These are phyloP conservation scores for Barnettozyma vustinii DNA, from an alignment of 805 yeast species.

Conservation along the genomic window DNA sequence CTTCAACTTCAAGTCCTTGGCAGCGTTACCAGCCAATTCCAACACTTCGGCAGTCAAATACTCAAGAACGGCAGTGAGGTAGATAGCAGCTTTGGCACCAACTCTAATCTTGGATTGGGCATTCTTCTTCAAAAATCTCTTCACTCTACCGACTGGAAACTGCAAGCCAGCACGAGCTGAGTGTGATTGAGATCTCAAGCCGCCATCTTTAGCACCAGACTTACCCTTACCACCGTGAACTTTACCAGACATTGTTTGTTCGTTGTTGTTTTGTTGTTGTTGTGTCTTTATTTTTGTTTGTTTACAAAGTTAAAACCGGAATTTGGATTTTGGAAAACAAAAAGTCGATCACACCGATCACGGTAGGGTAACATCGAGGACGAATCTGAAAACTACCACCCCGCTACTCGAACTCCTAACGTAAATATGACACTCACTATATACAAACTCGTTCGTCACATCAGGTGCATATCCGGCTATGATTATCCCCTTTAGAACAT, in stretches of 20 bases:
- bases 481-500: slow-evolving; percentile 24
- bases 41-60: slow-evolving; percentile 95
- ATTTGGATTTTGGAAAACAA: slow-evolving; percentile 3
- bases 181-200: slow-evolving; percentile 68
- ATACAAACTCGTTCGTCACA: slow-evolving; percentile 4
- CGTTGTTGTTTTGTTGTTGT: not conserved
- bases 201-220: slow-evolving; percentile 73
- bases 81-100: slow-evolving; percentile 88
- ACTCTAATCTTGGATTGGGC: slow-evolving; percentile 83
- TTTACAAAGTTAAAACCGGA: slow-evolving; percentile 12
- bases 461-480: not conserved
- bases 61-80: slow-evolving; percentile 92
- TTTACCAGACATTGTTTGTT: slow-evolving; percentile 77
- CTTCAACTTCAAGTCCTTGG: slow-evolving; percentile 96
- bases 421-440: slow-evolving; percentile 5
- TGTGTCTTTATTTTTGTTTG: slow-evolving; percentile 9
- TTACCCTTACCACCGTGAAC: slow-evolving; percentile 97
- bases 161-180: slow-evolving; percentile 93
- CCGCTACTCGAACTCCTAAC: not conserved
- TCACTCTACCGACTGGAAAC: slow-evolving; percentile 98
- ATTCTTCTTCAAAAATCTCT: slow-evolving; percentile 87
- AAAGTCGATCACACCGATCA: not conserved
- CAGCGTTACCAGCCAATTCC: slow-evolving; percentile 98
- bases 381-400: not conserved
- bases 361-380: not conserved